Conservation (phyloP, 805 yeast genomes). For the Nematodospora valgi region DNA sequence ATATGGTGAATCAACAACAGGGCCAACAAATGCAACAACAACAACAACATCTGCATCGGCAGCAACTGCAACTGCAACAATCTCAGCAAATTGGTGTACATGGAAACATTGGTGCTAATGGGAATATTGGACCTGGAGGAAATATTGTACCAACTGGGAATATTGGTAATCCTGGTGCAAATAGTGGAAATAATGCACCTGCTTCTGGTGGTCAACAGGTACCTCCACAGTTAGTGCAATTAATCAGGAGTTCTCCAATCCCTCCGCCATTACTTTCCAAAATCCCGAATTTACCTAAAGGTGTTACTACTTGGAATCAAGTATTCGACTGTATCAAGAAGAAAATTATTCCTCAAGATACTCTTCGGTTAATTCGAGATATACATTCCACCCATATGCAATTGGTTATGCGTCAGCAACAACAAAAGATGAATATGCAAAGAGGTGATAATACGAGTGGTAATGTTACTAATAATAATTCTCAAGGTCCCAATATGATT, state of each 20-base stretch:
- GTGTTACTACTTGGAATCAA: conserved; percentile 78
- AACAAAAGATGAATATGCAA: conserved; percentile 33
- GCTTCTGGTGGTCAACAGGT: conserved; percentile 1
- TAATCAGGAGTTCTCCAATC: conserved; percentile 64
- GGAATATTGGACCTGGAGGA: too few species aligned
- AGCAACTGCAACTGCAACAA: conserved; percentile 6
- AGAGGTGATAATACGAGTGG: conserved; percentile 5
- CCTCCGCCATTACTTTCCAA: conserved; percentile 63
- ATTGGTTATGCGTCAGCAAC: conserved; percentile 49
- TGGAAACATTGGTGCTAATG: neutral
- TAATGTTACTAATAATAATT: conserved; percentile 9
- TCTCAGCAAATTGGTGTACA: conserved; percentile 5
- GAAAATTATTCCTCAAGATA: conserved; percentile 55
- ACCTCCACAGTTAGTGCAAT: conserved; percentile 26
- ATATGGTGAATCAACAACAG: conserved; percentile 6
- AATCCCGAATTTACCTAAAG: conserved; percentile 76
- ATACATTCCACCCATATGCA: conserved; percentile 68
- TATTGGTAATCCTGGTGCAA: too few species aligned
- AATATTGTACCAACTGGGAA: too few species aligned
- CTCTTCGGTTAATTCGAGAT: conserved; percentile 57
- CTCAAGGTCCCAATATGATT: conserved; percentile 14
- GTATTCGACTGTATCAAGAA: conserved; percentile 61
- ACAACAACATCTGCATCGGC: conserved; percentile 17
- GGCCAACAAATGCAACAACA: conserved; percentile 16
- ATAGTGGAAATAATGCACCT: too few species aligned